phyloP scores from a whole-genome alignment of 371 early-diverging fungal species.

The Pancytospora philotis region DNA sequence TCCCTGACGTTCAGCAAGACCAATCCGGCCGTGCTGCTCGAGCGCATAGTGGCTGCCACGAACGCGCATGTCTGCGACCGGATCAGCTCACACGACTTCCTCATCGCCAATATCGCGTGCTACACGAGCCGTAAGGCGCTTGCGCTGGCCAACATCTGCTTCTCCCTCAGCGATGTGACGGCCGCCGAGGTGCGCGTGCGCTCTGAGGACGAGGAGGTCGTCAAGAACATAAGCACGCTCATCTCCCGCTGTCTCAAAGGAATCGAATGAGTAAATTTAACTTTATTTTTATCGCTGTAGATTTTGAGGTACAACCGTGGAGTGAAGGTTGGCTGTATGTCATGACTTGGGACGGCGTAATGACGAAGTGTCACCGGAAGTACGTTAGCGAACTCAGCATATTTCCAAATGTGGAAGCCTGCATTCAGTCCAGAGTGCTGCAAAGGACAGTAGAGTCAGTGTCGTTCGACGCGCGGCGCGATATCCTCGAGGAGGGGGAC shows the following conservation, averaged over 20 bases:
- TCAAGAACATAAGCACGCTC: conserved; percentile 52
- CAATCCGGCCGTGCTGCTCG: conserved; percentile 14
- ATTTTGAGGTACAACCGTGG: no score
- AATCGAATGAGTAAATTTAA: background rate
- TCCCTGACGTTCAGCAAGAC: conserved; percentile 16
- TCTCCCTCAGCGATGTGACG: conserved; percentile 16
- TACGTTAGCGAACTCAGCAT: no score
- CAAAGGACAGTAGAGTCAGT: no score
- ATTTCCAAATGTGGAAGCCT: no score
- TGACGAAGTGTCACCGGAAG: no score
- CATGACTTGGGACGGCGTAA: no score
- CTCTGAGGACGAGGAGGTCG: conserved; percentile 47
- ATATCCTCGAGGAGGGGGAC: no score
- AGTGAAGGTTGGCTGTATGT: no score
- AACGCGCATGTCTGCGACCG: conserved; percentile 43
- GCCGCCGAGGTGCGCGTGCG: conserved; percentile 52
- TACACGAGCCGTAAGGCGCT: conserved; percentile 45
- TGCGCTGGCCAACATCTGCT: conserved; percentile 52
- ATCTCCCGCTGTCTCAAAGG: conserved; percentile 27
- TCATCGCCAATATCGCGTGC: conserved; percentile 51
- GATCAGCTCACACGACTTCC: conserved; percentile 27
- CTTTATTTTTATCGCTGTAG: no score
- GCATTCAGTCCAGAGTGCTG: no score
- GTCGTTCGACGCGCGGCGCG: no score
- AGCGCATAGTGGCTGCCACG: conserved; percentile 25